A percentile compares a stretch with the other conserved stretches of the same genome.
Evolutionary conservation across 192 early-diverging fungal species (phyloP).

Genomic region (Chytriomyces hyalinus): DNA sequence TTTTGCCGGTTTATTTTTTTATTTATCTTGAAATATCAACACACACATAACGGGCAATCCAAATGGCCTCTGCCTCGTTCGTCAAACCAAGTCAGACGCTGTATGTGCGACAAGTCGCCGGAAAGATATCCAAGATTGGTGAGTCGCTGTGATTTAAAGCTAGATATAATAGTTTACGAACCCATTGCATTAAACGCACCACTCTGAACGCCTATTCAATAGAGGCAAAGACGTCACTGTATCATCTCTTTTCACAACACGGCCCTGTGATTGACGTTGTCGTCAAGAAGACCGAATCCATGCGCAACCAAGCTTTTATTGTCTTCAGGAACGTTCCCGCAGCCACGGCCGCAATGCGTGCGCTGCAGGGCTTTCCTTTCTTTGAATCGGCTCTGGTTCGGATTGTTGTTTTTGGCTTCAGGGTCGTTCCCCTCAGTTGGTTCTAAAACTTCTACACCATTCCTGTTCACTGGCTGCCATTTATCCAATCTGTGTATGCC

Average conservation of each 20-base stretch:
- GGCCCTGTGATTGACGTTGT: constrained; percentile 89
- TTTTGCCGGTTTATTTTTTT: not conserved
- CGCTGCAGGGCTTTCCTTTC: constrained; percentile 86
- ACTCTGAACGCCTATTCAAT: not conserved
- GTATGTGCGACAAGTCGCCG: constrained; percentile 75
- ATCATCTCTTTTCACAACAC: constrained; percentile 84
- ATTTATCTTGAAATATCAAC: no score
- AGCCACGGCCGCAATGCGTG: constrained; percentile 84
- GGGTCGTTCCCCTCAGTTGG: not conserved
- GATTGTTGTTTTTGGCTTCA: constrained; percentile 8
- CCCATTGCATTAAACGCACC: not conserved
- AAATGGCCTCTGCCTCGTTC: constrained; percentile 2
- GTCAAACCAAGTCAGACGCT: constrained; percentile 65
- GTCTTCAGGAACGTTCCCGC: constrained; percentile 83
- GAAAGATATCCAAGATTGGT: constrained; percentile 77
- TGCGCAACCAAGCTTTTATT: constrained; percentile 95
- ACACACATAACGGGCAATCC: not conserved
- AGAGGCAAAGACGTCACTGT: constrained; percentile 76
- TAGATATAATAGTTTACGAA: not conserved
- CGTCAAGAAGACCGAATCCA: constrained; percentile 75
- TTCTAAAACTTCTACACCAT: not conserved
- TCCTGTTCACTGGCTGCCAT: not conserved
- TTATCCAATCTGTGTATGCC: constrained; percentile 1
- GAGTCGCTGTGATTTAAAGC: constrained; percentile 2
- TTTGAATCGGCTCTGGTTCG: constrained; percentile 81